Conservation (phyloP, 768 basidiomycete species). For the Hortiboletus flavorubellus region DNA sequence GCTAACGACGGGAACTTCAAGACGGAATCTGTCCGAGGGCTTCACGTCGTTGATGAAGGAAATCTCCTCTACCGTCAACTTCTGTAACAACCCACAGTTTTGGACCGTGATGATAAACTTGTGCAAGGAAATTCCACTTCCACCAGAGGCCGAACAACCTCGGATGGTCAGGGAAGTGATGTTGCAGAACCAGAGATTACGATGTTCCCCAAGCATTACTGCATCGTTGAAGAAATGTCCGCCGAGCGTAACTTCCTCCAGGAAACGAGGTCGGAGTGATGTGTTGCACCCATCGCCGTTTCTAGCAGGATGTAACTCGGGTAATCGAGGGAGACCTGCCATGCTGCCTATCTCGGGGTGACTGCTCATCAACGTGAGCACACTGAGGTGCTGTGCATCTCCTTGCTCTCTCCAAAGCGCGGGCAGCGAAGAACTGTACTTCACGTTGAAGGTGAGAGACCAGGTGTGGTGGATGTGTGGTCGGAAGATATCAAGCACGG, state of each 20-base stretch:
- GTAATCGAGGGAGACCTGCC: neutral
- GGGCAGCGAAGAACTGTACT: neutral
- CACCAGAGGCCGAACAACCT: neutral
- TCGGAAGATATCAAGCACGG: neutral
- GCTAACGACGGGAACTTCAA: neutral
- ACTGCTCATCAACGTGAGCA: neutral
- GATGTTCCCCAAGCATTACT: neutral
- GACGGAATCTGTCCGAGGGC: slow-evolving; percentile 1
- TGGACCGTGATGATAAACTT: neutral
- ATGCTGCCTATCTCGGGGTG: neutral
- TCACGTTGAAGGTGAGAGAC: slow-evolving; percentile 3
- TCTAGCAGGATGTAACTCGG: neutral
- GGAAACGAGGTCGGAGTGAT: neutral
- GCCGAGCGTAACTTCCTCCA: neutral
- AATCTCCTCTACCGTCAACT: slow-evolving; percentile 2
- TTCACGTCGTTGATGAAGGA: slow-evolving; percentile 5
- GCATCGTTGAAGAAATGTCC: neutral
- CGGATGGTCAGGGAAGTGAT: slow-evolving; percentile 1
- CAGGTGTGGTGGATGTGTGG: neutral
- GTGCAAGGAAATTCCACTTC: slow-evolving; percentile 1
- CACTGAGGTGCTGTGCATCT: neutral
- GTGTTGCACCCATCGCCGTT: neutral
- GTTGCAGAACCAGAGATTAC: slow-evolving; percentile 1
- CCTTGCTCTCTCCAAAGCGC: slow-evolving; percentile 7
- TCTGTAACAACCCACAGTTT: neutral